Evolutionary conservation across 331 rosid genomes (phyloP), one percentile per base, ranked within the genome.

Genomic region (Spiraea crenata): DNA sequence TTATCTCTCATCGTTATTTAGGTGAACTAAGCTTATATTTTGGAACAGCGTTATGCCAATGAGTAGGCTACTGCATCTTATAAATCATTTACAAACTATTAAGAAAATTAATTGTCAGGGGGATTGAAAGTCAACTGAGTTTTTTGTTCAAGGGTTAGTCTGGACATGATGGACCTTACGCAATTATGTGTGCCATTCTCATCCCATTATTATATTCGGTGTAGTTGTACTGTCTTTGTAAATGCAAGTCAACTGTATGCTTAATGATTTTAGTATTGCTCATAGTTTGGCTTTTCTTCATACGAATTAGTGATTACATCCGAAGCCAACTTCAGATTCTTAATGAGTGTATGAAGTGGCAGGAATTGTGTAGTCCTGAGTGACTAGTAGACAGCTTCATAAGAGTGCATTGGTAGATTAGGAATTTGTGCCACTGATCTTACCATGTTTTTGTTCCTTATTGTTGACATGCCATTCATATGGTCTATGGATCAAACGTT

Each of bases 181-280:
- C 63, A 74, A 60, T 74, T 20, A 66, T 49, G 15, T 41, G 37
- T 67, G 69, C 52, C 52, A 16, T 12, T 59, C 65, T 50, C 56
- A 55, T 42, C 20, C 38, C 56, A 6, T 80, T 65, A 59, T 48
- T 74, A 37, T 39, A 39, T 69, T 50, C 69, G 62, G 71, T 69
- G 69, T 81, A 64, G 83, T 85, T 82, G 74, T 77, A 65, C n/a
- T 68, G 79, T 76, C 77, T 57, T 60, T 79, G 71, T 80, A 74
- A 9, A 54, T 61, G 75, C 66, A 58, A 74, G 88, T 81, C 83
- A 81, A 80, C 83, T 48, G 16, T 56, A 49, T 79, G n/a, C 51
- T 31, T 35, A 51, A 2, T 38, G 45, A 57, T 59, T 67, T 50
- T 70, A 34, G 5, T 63, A 54, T 17, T 70, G 6, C 66, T 31